Evolutionary conservation across 345 rosid genomes (phyloP), one percentile per base, ranked within the genome.

Genomic region (Raphanus sativus): DNA sequence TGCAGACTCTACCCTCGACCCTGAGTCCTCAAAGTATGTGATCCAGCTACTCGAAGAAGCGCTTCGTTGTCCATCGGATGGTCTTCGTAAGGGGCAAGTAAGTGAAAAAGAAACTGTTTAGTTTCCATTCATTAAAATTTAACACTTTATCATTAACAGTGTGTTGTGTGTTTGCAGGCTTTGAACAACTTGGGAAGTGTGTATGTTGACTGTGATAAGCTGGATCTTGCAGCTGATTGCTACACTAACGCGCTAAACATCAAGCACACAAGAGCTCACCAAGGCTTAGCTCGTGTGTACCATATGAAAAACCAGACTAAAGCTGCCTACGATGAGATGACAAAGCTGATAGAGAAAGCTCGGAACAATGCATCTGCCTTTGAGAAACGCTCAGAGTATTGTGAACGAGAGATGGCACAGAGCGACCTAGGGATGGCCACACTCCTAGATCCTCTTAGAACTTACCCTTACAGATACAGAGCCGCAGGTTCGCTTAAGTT

Each of bases 71-170:
- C 98, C 99, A 52, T 96, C 97, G 8, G 99, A 96, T 80, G 98
- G 96, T 15, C 97, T 96, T 11, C 90, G 97, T 10, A 96, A 96
- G 84, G 99, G 99, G 75, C 98, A 96, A 82, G 99, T 93, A 82
- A 75, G 84, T 77, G 66, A 60, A 60, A 11, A n/a, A 10, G 64
- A n/a, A 15, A 26, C 9, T 9, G 13, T 38, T 21, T 21, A 21
- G 1, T 21, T 34, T 52, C 28, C 26, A 11, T 64, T 77, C 4
- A 25, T 42, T 42, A 11, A 12, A 12, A 30, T 3, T 42, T 42
- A 42, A 42, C 13, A 40, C 48, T 40, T 40, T 40, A 4, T 42
- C 50, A 42, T 42, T 12, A 42, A 42, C 15, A 70, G 67, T 70
- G 54, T 77, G 67, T 71, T 42, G 50, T 42, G 4, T 34, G 6